Percentiles rank a stretch among this genome's conserved stretches.
Conservation (phyloP, 768 basidiomycete species). For the Strobilomyces confusus region DNA sequence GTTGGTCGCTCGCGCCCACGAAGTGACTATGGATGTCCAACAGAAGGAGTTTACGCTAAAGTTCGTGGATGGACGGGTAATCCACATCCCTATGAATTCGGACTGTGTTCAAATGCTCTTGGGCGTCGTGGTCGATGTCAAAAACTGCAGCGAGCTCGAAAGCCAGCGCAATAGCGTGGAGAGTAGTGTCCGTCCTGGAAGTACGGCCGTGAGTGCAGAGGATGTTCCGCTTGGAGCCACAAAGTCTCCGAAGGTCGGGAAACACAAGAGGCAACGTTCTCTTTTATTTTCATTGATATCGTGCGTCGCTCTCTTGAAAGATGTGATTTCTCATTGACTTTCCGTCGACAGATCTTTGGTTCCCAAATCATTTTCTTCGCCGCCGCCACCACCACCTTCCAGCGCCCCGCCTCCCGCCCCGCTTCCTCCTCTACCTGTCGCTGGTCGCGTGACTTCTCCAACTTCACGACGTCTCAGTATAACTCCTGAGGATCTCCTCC, state of each 20-base stretch:
- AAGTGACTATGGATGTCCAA: conserved; percentile 61
- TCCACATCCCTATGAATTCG: conserved; percentile 45
- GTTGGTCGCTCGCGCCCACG: conserved; percentile 48
- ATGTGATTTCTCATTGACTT: conserved; percentile 1
- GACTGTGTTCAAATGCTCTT: conserved; percentile 45
- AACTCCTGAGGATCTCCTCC: conserved; percentile 32
- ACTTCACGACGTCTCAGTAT: conserved; percentile 13
- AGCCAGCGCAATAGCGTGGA: conserved; percentile 31
- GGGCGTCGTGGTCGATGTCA: conserved; percentile 50
- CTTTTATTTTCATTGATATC: conserved; percentile 66
- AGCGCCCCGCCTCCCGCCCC: conserved; percentile 26
- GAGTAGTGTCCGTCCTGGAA: conserved; percentile 23
- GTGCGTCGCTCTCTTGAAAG: conserved; percentile 28
- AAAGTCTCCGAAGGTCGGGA: conserved; percentile 34
- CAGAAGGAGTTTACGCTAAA: conserved; percentile 43
- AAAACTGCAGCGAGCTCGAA: conserved; percentile 39
- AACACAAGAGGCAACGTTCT: conserved; percentile 69
- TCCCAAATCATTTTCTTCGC: conserved; percentile 29
- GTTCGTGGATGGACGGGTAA: conserved; percentile 54
- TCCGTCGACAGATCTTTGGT: conserved; percentile 24
- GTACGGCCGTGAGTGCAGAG: conserved; percentile 16
- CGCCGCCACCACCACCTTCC: conserved; percentile 15
- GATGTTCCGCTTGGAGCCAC: conserved; percentile 13
- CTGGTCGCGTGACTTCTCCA: conserved; percentile 26
- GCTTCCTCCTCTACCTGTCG: conserved; percentile 29